Evolutionary conservation across 148 eudicot species (phyloP).

Genomic region (Persicaria tinctoria): DNA sequence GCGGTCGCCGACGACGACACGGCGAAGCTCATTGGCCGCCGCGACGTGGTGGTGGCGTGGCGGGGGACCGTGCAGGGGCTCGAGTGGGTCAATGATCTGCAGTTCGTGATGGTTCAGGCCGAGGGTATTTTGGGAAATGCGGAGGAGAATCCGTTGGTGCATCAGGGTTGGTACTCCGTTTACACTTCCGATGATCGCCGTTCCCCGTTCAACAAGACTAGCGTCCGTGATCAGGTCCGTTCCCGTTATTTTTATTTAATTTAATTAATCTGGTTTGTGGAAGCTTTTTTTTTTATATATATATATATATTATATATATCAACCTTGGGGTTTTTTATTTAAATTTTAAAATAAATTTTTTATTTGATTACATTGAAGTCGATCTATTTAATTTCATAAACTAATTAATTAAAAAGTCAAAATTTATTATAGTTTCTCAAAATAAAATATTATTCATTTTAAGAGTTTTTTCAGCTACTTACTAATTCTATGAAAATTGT

Average conservation of each 20-base stretch:
- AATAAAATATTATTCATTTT: too few relatives aligned
- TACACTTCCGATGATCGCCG: slow-evolving; percentile 60
- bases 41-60: slow-evolving; percentile 75
- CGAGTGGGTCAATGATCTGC: slow-evolving; percentile 70
- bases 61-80: slow-evolving; percentile 54
- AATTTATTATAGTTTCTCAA: too few relatives aligned
- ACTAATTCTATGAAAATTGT: too few relatives aligned
- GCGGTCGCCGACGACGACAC: slow-evolving; percentile 70
- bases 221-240: slow-evolving; percentile 65
- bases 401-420: too few relatives aligned
- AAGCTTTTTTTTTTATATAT: too few relatives aligned
- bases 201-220: slow-evolving; percentile 47
- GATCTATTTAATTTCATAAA: too few relatives aligned
- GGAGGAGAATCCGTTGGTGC: slow-evolving; percentile 31
- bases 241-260: neutral
- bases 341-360: too few relatives aligned
- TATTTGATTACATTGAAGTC: too few relatives aligned
- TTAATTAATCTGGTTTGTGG: too few relatives aligned
- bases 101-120: slow-evolving; percentile 39
- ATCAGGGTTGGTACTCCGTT: slow-evolving; percentile 60
- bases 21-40: slow-evolving; percentile 43
- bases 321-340: too few relatives aligned
- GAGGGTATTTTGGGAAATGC: slow-evolving; percentile 35
- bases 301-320: too few relatives aligned
- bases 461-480: too few relatives aligned